Percentiles rank a stretch among this genome's conserved stretches.
These are phyloP conservation scores for Ramaria sp. DNA, from an alignment of 768 basidiomycete species.

Conservation along the genomic window DNA sequence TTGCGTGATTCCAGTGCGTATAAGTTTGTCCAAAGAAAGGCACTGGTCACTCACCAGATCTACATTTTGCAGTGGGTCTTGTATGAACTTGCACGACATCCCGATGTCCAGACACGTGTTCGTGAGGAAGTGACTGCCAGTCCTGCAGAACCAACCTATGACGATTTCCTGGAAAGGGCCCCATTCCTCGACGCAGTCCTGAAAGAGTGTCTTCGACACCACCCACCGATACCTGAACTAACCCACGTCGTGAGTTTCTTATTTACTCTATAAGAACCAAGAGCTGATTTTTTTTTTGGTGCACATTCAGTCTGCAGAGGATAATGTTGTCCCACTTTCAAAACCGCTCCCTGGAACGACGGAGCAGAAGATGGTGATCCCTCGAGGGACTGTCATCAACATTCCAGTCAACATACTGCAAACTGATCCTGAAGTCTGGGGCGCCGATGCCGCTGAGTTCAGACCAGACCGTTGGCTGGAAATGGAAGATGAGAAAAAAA, in stretches of 20 bases:
- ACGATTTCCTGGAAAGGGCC: slow-evolving; percentile 35
- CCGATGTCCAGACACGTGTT: slow-evolving; percentile 40
- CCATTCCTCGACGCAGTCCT: slow-evolving; percentile 51
- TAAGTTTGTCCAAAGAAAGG: neutral
- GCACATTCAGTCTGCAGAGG: slow-evolving; percentile 27
- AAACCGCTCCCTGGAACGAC: slow-evolving; percentile 36
- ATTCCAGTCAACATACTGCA: slow-evolving; percentile 52
- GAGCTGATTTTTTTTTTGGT: slow-evolving; percentile 7
- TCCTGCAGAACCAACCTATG: slow-evolving; percentile 37
- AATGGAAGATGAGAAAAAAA: slow-evolving; percentile 23
- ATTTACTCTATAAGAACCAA: neutral
- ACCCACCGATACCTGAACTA: slow-evolving; percentile 53
- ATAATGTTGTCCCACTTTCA: slow-evolving; percentile 43
- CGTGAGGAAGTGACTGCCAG: slow-evolving; percentile 39
- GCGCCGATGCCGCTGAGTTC: slow-evolving; percentile 44
- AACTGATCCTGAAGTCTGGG: slow-evolving; percentile 44
- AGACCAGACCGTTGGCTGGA: slow-evolving; percentile 53
- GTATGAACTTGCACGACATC: slow-evolving; percentile 46
- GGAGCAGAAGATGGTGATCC: slow-evolving; percentile 34
- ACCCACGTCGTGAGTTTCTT: slow-evolving; percentile 37
- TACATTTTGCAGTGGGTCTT: slow-evolving; percentile 42
- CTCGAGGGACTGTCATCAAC: slow-evolving; percentile 42
- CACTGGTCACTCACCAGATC: neutral
- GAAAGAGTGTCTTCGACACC: slow-evolving; percentile 50
- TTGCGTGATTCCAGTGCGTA: slow-evolving; percentile 18